Conservation (phyloP, 2,329 filamentous ascomycete genomes). For the Clarireedia monteithiana region DNA sequence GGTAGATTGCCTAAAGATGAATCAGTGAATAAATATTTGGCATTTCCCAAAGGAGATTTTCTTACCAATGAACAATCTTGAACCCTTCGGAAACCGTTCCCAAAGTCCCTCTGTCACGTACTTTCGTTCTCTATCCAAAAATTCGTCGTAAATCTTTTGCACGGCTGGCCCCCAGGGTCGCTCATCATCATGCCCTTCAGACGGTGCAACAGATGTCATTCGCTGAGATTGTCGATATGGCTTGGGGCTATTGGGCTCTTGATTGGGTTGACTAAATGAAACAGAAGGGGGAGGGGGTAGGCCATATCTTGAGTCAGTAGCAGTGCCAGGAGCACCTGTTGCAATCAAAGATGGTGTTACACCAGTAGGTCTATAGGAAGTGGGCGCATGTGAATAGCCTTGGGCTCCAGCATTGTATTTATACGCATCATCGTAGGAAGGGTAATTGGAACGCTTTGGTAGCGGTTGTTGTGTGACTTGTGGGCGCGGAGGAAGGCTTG, state of each 20-base stretch:
- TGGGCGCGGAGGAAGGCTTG: constrained; percentile 31
- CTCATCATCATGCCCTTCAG: constrained; percentile 26
- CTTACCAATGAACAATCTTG: constrained; percentile 74
- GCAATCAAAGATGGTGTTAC: constrained; percentile 24
- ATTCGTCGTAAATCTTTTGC: constrained; percentile 63
- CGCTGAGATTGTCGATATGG: constrained; percentile 18
- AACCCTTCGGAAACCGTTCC: constrained; percentile 72
- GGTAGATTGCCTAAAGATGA: constrained; percentile 68
- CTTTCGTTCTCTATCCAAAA: constrained; percentile 63
- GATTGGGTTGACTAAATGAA: constrained; percentile 23
- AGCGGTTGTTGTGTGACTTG: constrained; percentile 23
- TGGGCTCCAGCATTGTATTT: constrained; percentile 26
- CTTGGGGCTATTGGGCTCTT: constrained; percentile 18
- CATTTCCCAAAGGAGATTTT: constrained; percentile 13
- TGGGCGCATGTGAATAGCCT: constrained; percentile 21
- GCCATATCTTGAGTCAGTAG: constrained; percentile 27
- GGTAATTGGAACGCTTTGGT: constrained; percentile 11
- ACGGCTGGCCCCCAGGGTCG: constrained; percentile 38
- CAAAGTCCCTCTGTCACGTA: constrained; percentile 74
- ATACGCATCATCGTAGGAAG: constrained; percentile 25
- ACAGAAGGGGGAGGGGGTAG: constrained; percentile 29
- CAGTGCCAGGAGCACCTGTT: constrained; percentile 29
- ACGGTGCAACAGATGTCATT: constrained; percentile 17
- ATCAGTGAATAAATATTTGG: constrained; percentile 23
- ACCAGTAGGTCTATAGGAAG: constrained; percentile 27